Percentiles rank a stretch among this genome's conserved stretches.
Evolutionary conservation across 352 stramenopile species (phyloP).

Genomic region (Phytopythium cucurbitacearum): DNA sequence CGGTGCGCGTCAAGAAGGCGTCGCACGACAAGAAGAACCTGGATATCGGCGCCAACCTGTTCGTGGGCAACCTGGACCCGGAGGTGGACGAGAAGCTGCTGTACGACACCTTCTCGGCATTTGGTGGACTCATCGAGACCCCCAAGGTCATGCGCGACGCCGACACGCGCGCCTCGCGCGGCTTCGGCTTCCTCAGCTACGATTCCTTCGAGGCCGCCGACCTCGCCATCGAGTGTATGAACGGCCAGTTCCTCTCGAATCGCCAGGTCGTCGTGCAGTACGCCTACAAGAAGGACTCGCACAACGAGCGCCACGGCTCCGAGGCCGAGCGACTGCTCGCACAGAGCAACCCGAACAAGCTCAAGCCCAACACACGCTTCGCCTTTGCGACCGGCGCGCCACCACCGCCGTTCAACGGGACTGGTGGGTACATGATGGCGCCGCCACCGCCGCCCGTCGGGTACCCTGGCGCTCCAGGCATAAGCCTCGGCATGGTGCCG

Average conservation of each 20-base stretch:
- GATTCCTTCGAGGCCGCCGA: constrained; percentile 97
- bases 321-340: constrained; percentile 86
- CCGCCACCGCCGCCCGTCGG: constrained; percentile 31
- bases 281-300: constrained; percentile 97
- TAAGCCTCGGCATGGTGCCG: constrained; percentile 34
- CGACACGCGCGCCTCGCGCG: constrained; percentile 90
- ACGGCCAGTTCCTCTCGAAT: constrained; percentile 98
- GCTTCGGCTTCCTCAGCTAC: constrained; percentile 98
- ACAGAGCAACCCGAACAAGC: constrained; percentile 76
- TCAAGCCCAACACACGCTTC: constrained; percentile 80
- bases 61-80: constrained; percentile 95
- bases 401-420: neutral
- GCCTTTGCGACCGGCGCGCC: constrained; percentile 23
- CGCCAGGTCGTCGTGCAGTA: constrained; percentile 98
- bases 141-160: constrained; percentile 95
- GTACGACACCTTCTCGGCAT: constrained; percentile 99
- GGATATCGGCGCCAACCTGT: constrained; percentile 99
- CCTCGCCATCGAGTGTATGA: constrained; percentile 99
- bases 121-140: constrained; percentile 95
- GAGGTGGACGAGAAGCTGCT: constrained; percentile 99
- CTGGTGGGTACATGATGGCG: constrained; percentile 14
- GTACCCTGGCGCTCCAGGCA: constrained; percentile 9
- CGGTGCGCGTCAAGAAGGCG: constrained; percentile 95
- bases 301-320: constrained; percentile 91
- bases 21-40: constrained; percentile 94